Evolutionary conservation across 139 green algal genomes (phyloP).

Genomic region (Chlorella sp.): DNA sequence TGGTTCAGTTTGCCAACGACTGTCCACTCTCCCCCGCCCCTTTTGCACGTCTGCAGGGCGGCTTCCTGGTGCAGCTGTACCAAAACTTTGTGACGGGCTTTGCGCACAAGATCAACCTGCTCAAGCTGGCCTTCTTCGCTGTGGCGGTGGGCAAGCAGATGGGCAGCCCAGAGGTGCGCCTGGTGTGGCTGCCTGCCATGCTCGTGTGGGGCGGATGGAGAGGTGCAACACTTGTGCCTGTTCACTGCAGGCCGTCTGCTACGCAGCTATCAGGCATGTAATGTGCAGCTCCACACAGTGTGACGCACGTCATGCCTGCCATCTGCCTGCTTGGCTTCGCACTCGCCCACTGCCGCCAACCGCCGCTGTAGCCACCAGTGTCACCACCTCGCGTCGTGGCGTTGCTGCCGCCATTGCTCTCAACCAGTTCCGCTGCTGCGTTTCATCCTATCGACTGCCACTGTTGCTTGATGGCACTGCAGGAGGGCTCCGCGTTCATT

Average conservation of each 20-base stretch:
- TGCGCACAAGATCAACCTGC: slow-evolving; percentile 91
- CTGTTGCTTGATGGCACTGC: neutral
- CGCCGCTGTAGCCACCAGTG: too few relatives aligned
- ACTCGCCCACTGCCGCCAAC: too few relatives aligned
- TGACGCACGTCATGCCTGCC: too few relatives aligned
- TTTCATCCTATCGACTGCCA: neutral
- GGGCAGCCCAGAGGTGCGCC: neutral
- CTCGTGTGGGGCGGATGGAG: too few relatives aligned
- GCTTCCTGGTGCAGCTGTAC: slow-evolving; percentile 77
- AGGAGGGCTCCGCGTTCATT: slow-evolving; percentile 74
- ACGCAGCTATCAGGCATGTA: neutral
- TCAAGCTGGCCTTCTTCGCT: slow-evolving; percentile 93
- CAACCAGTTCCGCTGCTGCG: too few relatives aligned
- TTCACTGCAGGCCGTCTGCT: neutral
- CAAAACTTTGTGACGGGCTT: slow-evolving; percentile 93
- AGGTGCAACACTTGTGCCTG: neutral
- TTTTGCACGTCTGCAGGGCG: slow-evolving; percentile 16
- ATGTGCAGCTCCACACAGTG: neutral
- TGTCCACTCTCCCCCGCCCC: too few relatives aligned
- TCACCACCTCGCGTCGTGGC: too few relatives aligned
- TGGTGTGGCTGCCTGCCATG: neutral
- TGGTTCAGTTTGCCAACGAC: too few relatives aligned
- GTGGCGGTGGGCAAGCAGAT: slow-evolving; percentile 58
- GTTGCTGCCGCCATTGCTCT: neutral
- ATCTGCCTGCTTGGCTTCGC: too few relatives aligned